Base-by-base conservation (phyloP, 169 alveolate genomes). In the Babesia caballi region DNA sequence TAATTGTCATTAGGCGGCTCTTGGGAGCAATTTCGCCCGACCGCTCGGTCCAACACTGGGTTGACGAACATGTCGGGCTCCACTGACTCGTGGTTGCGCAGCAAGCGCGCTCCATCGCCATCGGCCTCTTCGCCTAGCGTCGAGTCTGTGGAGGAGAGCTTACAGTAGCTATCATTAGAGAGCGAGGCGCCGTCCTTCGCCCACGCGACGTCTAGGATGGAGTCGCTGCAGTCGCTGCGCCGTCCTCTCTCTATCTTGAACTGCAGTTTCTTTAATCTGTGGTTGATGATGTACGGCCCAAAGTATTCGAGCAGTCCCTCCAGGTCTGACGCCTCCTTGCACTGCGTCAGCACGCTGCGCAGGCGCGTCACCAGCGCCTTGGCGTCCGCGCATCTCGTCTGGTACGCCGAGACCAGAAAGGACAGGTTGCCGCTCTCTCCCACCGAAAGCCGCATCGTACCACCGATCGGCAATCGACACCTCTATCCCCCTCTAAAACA, bases 141-240 rank as follows among this genome's bases (percentile, higher is more conserved):
- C n/a, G n/a, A n/a, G n/a, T n/a, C n/a, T n/a, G n/a, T n/a, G n/a
- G n/a, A n/a, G n/a, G n/a, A n/a, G n/a, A n/a, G n/a, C n/a, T n/a
- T n/a, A n/a, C n/a, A n/a, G n/a, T n/a, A n/a, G n/a, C n/a, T n/a
- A n/a, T n/a, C n/a, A n/a, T n/a, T n/a, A n/a, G n/a, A n/a, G n/a
- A n/a, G n/a, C n/a, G n/a, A n/a, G n/a, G n/a, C n/a, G n/a, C n/a
- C n/a, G n/a, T 63, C 60, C 6, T 30, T 35, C 15, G 28, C 4
- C 73, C 73, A 63, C 27, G 73, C 12, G 27, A 63, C 73, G 21
- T 40, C 46, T 12, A 63, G 14, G 3, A 63, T 49, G 35, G 73
- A 63, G 46, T 63, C 61, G 4, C 60, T 0, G 41, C 19, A 41
- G 9, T 30, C 38, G 23, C n/a, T n/a, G n/a, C n/a, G n/a, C n/a